Evolutionary conservation across 768 basidiomycete genomes (phyloP).

Genomic region (Strobilomyces dryophilus): DNA sequence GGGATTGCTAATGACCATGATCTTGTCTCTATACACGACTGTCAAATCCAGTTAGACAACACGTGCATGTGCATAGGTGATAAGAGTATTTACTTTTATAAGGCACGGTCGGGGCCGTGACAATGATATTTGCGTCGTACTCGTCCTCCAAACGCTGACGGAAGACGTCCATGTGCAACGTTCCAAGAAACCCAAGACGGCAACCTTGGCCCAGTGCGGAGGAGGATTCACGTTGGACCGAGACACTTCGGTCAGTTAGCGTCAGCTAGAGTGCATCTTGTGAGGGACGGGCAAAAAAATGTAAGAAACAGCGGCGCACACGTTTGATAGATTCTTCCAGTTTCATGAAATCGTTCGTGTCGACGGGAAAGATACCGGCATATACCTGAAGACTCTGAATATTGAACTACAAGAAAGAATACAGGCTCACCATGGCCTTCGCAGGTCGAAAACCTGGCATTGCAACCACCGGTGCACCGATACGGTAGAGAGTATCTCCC

Average conservation of each 20-base stretch:
- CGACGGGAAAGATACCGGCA: conserved; percentile 92
- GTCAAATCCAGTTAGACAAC: background rate
- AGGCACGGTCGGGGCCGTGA: conserved; percentile 95
- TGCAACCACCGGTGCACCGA: conserved; percentile 70
- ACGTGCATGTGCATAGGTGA: background rate
- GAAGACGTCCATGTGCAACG: conserved; percentile 95
- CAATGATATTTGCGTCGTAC: conserved; percentile 89
- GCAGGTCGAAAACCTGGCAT: conserved; percentile 90
- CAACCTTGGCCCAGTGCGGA: conserved; percentile 94
- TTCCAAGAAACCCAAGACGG: conserved; percentile 91
- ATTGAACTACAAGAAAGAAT: background rate
- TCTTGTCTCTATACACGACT: conserved; percentile 75
- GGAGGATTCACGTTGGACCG: conserved; percentile 87
- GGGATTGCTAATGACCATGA: conserved; percentile 78
- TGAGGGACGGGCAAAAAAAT: conserved; percentile 6
- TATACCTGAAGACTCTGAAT: conserved; percentile 59
- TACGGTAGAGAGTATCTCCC: conserved; percentile 86
- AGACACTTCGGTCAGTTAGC: conserved; percentile 84
- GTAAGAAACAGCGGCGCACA: conserved; percentile 40
- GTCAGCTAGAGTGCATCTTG: conserved; percentile 51
- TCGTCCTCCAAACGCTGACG: conserved; percentile 96
- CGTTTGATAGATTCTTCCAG: conserved; percentile 94
- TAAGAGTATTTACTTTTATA: conserved; percentile 58
- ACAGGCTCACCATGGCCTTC: conserved; percentile 77
- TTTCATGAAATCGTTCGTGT: conserved; percentile 86